Evolutionary conservation across 2,329 filamentous ascomycete species (phyloP), one percentile per base, ranked within the genome.

Genomic region (Neofusicoccum kwambonambiense): DNA sequence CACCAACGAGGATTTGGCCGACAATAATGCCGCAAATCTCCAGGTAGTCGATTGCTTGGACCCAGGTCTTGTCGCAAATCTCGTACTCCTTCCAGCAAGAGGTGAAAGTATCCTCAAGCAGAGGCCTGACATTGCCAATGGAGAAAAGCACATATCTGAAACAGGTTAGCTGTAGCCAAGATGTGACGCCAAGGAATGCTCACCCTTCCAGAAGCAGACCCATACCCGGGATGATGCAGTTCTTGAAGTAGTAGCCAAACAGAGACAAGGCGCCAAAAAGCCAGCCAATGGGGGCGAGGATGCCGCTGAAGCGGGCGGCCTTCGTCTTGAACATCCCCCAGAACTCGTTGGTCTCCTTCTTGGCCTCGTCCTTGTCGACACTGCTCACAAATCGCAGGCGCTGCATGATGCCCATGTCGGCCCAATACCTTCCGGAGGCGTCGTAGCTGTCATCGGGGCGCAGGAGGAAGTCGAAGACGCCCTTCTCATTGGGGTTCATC

Each of bases 21-120:
- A 94, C 87, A 81, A 98, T 98, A 79, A 98, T 98, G 80, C 94
- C 94, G 70, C 90, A 86, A 70, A 97, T 93, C 76, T 98, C 94
- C 56, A 98, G 88, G 74, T 97, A 97, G 27, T 93, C 91, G 49
- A 98, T 88, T 47, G 92, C 87, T 67, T 90, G 86, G 41, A 94
- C 80, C 94, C 94, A 97, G 69, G 91, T 90, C 70, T 86, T 78
- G 74, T 87, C 86, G 81, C 94, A 98, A 34, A 86, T 88, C 3
- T 82, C 77, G 66, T 84, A 77, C 0, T 74, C 75, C 27, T 82
- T 83, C 94, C 94, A 98, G 82, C 94, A 98, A 3, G 80, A 71
- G 0, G 88, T 86, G 85, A 94, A 98, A 5, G 88, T 87, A 39
- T 86, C 84, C 67, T 87, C 79, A 74, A 97, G 94, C 11, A 98